Evolutionary conservation across 371 early-diverging fungal species (phyloP), one percentile per base, ranked within the genome.

Genomic region (Actinomortierella wolfii): DNA sequence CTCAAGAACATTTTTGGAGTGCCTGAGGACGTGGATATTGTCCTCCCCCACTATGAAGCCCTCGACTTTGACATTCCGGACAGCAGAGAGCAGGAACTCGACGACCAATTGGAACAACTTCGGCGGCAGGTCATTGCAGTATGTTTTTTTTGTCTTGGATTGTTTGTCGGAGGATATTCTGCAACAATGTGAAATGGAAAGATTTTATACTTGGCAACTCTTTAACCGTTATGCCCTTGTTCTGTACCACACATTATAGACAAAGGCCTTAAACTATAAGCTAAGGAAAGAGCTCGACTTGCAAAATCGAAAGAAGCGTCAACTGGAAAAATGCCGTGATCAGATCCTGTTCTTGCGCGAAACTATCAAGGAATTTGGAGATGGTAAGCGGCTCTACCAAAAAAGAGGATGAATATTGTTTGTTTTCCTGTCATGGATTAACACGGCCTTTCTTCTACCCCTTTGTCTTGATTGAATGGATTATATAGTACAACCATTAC

Each of bases 1-100:
- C 76, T 87, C 53, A 81, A 86, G 51, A 89, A 87, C 51, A 78
- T 91, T 57, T 89, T 92, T 54, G 81, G 78, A 21, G 70, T 90
- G 17, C 88, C 86, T 1, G 69, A 74, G 21, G 79, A 84, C 18
- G 73, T 87, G 14, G 63, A 64, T 28, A 62, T 87, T 29, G 66
- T 73, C 9, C 66, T 87, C 2, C 79, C 82, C 1, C 83, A 84
- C 49, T 76, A 83, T 49, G 77, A 84, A 69, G 80, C 80, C 3
- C 48, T 77, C 50, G 79, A 82, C 42, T 68, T 64, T 39, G 57
- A 58, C 0, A 74, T 83, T 25, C 53, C 64, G 17, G 77, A 70
- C 0, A 83, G 78, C 34, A 79, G 76, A 24, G 86, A 86, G 45
- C 76, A 70, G 0, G 57, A 69, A n/a, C 61, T 85, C 56, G 85